A percentile compares a stretch with the other conserved stretches of the same genome.
Evolutionary conservation across 2,329 filamentous ascomycete genomes (phyloP).

Genomic region (Aphanoascus verrucosus): DNA sequence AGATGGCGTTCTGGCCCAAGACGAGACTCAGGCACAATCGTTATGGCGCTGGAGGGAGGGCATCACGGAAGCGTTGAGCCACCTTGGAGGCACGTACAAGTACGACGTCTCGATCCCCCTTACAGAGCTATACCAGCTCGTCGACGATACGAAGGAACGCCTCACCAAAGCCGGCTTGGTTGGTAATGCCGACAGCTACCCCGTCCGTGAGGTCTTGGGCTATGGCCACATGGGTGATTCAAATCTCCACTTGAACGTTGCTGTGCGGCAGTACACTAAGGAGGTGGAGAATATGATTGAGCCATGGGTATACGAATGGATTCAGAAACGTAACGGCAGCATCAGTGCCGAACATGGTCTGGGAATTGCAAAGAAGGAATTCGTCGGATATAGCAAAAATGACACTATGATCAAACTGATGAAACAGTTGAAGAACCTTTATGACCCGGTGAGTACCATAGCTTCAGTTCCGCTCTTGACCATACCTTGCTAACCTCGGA

Average conservation of each 20-base stretch:
- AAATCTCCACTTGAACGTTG: constrained; percentile 88
- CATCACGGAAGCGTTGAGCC: constrained; percentile 76
- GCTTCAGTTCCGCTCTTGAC: constrained; percentile 4
- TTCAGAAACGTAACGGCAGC: constrained; percentile 72
- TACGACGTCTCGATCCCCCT: constrained; percentile 96
- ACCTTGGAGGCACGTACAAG: constrained; percentile 94
- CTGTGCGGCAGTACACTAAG: constrained; percentile 72
- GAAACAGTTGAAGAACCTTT: constrained; percentile 88
- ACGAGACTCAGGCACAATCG: constrained; percentile 75
- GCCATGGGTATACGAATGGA: constrained; percentile 97
- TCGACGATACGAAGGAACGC: constrained; percentile 69
- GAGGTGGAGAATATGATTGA: constrained; percentile 77
- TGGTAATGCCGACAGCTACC: constrained; percentile 61
- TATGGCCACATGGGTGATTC: constrained; percentile 98
- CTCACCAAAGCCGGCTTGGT: constrained; percentile 65
- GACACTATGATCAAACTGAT: constrained; percentile 81
- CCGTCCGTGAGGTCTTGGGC: constrained; percentile 81
- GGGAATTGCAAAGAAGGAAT: constrained; percentile 90
- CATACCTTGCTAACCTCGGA: constrained; percentile 16
- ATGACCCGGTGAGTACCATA: constrained; percentile 66
- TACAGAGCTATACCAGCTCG: constrained; percentile 72
- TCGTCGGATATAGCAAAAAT: constrained; percentile 82
- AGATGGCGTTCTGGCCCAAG: constrained; percentile 85
- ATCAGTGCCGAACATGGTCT: constrained; percentile 96
- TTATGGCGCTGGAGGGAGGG: constrained; percentile 92